Conservation (phyloP, 2,329 filamentous ascomycete species). For the Pseudocercospora fuligena region DNA sequence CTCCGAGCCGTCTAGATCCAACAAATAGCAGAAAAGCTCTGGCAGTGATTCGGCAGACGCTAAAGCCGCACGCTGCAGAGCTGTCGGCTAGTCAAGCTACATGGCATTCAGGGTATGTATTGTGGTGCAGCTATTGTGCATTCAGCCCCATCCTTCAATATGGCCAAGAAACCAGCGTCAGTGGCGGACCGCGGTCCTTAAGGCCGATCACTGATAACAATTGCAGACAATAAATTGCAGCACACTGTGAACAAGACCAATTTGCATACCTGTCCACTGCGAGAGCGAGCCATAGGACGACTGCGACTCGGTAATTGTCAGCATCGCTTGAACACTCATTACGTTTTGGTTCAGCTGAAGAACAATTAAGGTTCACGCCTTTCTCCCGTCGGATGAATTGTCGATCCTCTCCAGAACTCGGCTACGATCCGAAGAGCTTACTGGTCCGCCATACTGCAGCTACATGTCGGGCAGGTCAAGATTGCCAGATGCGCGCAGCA, state of each 20-base stretch:
- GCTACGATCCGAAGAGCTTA: conserved; percentile 3
- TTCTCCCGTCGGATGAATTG: background rate
- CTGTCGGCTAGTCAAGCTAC: background rate
- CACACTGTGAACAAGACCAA: background rate
- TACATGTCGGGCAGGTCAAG: background rate
- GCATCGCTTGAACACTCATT: background rate
- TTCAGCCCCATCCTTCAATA: conserved; percentile 4
- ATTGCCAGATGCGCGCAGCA: background rate
- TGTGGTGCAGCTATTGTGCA: background rate
- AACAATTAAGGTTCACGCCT: background rate
- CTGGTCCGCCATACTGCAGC: background rate
- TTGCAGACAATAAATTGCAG: background rate
- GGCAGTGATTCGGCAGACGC: background rate
- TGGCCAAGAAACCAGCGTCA: background rate
- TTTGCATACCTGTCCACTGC: no score
- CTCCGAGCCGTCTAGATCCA: background rate
- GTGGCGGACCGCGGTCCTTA: background rate
- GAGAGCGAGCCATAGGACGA: no score
- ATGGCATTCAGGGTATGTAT: background rate
- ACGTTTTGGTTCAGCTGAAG: background rate
- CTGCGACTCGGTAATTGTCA: background rate
- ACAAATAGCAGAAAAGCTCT: background rate
- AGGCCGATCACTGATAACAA: background rate
- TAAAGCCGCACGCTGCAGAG: background rate
- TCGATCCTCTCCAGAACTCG: conserved; percentile 2